Conservation (phyloP, 208 protist genomes). For the Vickermania ingenoplastis region DNA sequence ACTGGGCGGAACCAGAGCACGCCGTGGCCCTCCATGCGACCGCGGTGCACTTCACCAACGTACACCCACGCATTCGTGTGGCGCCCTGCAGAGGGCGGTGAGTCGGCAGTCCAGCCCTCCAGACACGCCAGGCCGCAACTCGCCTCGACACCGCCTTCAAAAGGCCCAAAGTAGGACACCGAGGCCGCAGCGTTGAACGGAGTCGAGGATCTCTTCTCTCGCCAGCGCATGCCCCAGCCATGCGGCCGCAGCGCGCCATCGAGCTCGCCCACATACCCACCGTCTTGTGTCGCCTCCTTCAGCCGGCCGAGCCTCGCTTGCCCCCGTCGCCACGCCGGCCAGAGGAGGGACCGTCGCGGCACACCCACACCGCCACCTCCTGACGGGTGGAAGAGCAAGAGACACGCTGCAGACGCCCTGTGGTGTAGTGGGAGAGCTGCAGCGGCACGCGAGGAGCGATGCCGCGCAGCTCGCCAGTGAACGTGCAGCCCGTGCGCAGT, state of each 20-base stretch:
- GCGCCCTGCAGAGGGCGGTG: too few species aligned
- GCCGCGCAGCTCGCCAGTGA: constrained; percentile 20
- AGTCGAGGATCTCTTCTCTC: too few species aligned
- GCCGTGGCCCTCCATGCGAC: constrained; percentile 42
- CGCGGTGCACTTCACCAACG: constrained; percentile 27
- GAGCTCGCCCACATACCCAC: constrained; percentile 28
- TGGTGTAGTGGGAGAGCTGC: constrained; percentile 19
- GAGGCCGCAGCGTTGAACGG: too few species aligned
- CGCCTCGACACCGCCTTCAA: too few species aligned
- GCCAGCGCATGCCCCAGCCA: not conserved
- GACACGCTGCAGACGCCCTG: constrained; percentile 45
- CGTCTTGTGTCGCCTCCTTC: too few species aligned
- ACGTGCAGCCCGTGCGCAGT: constrained; percentile 31
- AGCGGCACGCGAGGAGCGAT: constrained; percentile 16
- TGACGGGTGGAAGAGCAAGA: not conserved
- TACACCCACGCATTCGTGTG: too few species aligned
- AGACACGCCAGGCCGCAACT: too few species aligned
- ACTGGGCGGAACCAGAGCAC: constrained; percentile 25
- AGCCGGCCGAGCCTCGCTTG: too few species aligned
- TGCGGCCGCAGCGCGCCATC: not conserved
- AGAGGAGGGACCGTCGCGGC: too few species aligned
- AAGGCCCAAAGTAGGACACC: too few species aligned
- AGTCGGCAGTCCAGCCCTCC: not conserved
- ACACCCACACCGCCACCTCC: not conserved
- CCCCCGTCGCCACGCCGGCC: too few species aligned